Percentiles rank a stretch among this genome's conserved stretches.
Conservation (phyloP, 768 basidiomycete species). For the Podaxis sp. region DNA sequence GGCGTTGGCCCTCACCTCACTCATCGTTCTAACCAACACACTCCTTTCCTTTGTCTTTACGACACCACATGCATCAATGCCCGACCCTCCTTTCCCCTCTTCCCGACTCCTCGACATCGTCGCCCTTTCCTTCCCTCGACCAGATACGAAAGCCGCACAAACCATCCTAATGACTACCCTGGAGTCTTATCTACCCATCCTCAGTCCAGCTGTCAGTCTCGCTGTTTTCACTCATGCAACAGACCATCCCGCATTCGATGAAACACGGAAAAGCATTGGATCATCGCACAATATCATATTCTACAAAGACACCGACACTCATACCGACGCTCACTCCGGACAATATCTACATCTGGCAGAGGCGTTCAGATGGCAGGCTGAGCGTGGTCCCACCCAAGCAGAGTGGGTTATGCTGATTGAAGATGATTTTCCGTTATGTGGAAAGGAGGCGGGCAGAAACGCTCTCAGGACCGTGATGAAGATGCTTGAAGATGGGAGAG, state of each 20-base stretch:
- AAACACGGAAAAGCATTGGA: conserved; percentile 17
- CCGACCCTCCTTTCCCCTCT: conserved; percentile 19
- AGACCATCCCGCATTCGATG: conserved; percentile 29
- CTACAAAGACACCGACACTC: conserved; percentile 28
- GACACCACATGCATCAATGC: conserved; percentile 16
- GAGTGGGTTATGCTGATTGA: conserved; percentile 45
- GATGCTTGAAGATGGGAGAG: conserved; percentile 24
- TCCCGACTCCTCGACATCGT: conserved; percentile 37
- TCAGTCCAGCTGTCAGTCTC: conserved; percentile 26
- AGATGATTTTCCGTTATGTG: conserved; percentile 43
- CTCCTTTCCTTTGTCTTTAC: conserved; percentile 14
- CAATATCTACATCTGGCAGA: conserved; percentile 42
- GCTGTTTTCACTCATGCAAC: conserved; percentile 39
- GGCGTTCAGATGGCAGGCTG: conserved; percentile 34
- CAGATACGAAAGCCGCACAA: conserved; percentile 26
- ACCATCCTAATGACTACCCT: conserved; percentile 35
- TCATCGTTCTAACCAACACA: conserved; percentile 12
- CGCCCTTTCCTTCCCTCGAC: conserved; percentile 37
- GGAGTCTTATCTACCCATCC: conserved; percentile 33
- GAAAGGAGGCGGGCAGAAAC: conserved; percentile 29
- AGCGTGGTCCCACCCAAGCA: conserved; percentile 19
- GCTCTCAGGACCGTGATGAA: conserved; percentile 31
- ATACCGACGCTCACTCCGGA: conserved; percentile 24
- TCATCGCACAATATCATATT: conserved; percentile 22
- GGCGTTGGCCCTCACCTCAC: background rate